Base-by-base conservation (phyloP, 257 asterid species). In the Primulina huaijiensis region DNA sequence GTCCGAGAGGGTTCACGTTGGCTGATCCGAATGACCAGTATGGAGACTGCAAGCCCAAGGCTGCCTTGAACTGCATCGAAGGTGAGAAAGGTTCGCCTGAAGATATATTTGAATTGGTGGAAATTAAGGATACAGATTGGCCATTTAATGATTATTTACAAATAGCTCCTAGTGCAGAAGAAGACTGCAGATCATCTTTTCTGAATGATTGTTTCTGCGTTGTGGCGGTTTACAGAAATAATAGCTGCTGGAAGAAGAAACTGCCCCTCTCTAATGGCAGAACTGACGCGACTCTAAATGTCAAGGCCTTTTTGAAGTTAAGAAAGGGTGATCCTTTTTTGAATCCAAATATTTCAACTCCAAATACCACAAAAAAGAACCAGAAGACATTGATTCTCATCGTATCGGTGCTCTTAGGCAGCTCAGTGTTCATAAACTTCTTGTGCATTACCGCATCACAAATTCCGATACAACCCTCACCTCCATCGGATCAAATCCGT, bases 161-260 rank as follows among this genome's bases (percentile, higher is more conserved):
- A 35, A 23, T 23, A 23, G 25, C 25, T 23, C 25, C 25, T 23
- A 23, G 25, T 27, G 33, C 43, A 0, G 78, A 60, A 68, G 75
- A 72, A 0, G 52, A 21, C 0, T 88, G 92, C 70, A 77, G 60
- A 8, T 68, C 52, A 3, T 71, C 87, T 59, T 90, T 95, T 74
- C 43, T 78, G 70, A 40, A 35, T 2, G 97, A 88, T 69, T 85
- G 90, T 73, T 64, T 90, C 20, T 88, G 96, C n/a, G 79, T 68
- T 23, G 92, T 67, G 20, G 67, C 89, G 0, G 72, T 88, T 55
- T 76, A 34, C 74, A 76, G 85, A 58, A 1, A 0, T 27, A 59
- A 64, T 6, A 78, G 64, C 73, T 90, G 97, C 62, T 88, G 96
- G 94, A 88, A 86, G 81, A 90, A 90, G 86, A 83, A 60, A 78